Percentiles rank a stretch among this genome's conserved stretches.
Evolutionary conservation across 805 yeast species (phyloP).

Genomic region (Sugiyamaella smithiae): DNA sequence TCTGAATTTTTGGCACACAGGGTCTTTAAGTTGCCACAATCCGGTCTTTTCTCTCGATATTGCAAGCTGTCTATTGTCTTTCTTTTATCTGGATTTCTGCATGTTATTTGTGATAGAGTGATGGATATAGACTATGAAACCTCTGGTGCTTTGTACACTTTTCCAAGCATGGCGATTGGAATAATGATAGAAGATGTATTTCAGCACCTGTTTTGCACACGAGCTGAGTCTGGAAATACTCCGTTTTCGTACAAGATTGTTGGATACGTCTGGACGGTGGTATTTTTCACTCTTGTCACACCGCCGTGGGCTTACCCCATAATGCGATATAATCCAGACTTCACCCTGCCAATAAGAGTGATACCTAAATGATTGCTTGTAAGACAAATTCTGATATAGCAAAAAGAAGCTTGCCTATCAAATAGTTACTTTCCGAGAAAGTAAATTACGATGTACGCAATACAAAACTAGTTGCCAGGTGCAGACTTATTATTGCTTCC

Average conservation of each 20-base stretch:
- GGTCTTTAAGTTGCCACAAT: background rate
- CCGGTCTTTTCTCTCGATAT: background rate
- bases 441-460: too few relatives aligned
- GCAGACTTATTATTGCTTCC: too few relatives aligned
- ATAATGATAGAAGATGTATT: conserved; percentile 1
- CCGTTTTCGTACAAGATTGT: background rate
- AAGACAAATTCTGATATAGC: too few relatives aligned
- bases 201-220: background rate
- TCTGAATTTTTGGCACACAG: background rate
- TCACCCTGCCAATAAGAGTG: background rate
- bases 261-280: conserved; percentile 1
- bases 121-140: background rate
- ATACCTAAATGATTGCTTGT: background rate
- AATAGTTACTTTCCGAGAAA: too few relatives aligned
- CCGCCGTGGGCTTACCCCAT: background rate
- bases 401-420: too few relatives aligned
- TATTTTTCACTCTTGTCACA: background rate
- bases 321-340: background rate
- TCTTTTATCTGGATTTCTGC: background rate
- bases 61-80: background rate
- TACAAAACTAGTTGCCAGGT: too few relatives aligned
- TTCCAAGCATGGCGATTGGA: background rate
- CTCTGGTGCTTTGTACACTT: background rate
- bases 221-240: background rate
- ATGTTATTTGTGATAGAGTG: background rate